These are phyloP conservation scores for Penicillium hordei DNA, from an alignment of 2,329 filamentous ascomycete species.

Conservation along the genomic window DNA sequence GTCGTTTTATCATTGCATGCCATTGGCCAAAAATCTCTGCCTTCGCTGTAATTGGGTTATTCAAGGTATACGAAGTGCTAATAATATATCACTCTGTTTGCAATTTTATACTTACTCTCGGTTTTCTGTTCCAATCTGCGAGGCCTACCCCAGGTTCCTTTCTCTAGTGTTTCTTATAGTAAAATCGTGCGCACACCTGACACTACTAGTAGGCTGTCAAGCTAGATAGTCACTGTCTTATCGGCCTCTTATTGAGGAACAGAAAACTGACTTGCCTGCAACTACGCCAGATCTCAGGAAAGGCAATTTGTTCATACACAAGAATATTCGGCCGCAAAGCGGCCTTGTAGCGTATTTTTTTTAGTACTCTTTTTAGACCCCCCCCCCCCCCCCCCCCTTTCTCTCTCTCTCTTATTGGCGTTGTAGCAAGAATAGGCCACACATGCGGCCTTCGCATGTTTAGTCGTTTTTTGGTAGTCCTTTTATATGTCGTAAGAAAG, in stretches of 20 bases:
- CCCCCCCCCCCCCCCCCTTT: no score
- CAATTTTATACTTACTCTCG: background rate
- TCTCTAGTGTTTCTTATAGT: background rate
- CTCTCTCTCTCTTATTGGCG: no score
- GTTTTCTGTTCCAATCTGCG: background rate
- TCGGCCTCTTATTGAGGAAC: background rate
- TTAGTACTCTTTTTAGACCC: background rate
- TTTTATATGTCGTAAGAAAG: no score
- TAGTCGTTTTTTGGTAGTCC: no score
- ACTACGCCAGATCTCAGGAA: no score
- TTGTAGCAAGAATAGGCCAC: background rate
- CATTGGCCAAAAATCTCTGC: constrained; percentile 15
- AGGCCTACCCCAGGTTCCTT: background rate
- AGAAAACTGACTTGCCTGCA: background rate
- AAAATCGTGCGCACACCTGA: background rate
- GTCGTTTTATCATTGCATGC: background rate
- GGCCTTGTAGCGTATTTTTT: background rate
- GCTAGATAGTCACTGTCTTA: background rate
- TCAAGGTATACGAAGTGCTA: background rate
- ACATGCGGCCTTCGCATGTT: no score
- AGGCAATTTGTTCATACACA: background rate
- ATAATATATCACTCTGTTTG: background rate
- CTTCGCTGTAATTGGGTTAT: background rate
- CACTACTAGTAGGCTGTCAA: background rate
- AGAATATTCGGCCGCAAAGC: background rate